These are phyloP conservation scores for Myochromella boudieri DNA, from an alignment of 768 basidiomycete genomes.

Conservation along the genomic window DNA sequence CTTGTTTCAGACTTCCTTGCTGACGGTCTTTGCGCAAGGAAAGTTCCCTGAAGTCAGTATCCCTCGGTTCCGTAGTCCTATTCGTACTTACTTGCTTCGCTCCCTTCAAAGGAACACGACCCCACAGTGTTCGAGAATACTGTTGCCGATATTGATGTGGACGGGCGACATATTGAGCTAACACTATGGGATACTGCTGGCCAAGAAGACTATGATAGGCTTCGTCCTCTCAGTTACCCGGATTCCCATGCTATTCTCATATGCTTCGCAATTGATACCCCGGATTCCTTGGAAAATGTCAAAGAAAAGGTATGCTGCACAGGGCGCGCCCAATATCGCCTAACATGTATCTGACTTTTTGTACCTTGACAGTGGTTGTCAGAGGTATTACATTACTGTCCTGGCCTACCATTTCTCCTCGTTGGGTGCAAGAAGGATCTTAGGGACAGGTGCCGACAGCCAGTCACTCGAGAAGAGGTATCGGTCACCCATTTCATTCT, in stretches of 20 bases:
- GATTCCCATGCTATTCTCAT: constrained; percentile 84
- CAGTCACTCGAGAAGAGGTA: constrained; percentile 9
- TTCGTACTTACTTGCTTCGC: neutral
- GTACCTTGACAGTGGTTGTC: constrained; percentile 57
- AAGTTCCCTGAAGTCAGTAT: neutral
- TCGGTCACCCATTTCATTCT: neutral
- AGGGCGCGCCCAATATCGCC: too few relatives aligned
- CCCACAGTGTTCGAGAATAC: constrained; percentile 15
- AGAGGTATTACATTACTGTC: constrained; percentile 74
- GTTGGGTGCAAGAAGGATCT: constrained; percentile 81
- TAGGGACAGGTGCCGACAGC: constrained; percentile 1
- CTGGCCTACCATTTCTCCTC: constrained; percentile 67
- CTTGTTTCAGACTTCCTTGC: neutral
- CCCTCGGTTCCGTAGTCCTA: too few relatives aligned
- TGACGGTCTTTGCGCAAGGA: neutral
- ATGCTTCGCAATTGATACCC: constrained; percentile 78
- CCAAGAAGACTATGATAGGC: constrained; percentile 81
- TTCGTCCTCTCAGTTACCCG: constrained; percentile 80
- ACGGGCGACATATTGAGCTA: constrained; percentile 11
- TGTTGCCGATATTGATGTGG: constrained; percentile 13
- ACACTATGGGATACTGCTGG: constrained; percentile 64
- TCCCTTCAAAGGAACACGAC: neutral
- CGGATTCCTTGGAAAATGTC: constrained; percentile 80
- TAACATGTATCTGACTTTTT: constrained; percentile 31
- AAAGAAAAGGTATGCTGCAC: constrained; percentile 21